A percentile compares a stretch with the other conserved stretches of the same genome.
phyloP scores from a whole-genome alignment of 371 early-diverging fungal genomes.

The Apophysomyces sp. region DNA sequence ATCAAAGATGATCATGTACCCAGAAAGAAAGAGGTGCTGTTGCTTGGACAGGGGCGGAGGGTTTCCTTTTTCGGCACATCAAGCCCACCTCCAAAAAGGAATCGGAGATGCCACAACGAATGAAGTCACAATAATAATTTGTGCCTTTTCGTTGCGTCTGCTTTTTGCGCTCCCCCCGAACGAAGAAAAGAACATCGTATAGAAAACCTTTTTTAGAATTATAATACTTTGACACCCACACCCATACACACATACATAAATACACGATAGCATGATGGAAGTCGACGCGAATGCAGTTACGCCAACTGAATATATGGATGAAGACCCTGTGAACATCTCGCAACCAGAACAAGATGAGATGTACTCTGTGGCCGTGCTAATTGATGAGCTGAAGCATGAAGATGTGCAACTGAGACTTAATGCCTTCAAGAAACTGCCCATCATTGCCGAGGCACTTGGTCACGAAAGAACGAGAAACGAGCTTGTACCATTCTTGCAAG shows the following conservation, averaged over 20 bases:
- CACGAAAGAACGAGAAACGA: constrained; percentile 94
- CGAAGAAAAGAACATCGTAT: too few relatives aligned
- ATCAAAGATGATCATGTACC: too few relatives aligned
- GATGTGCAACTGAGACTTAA: constrained; percentile 90
- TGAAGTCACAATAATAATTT: too few relatives aligned
- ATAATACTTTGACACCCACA: not conserved
- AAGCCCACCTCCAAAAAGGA: too few relatives aligned
- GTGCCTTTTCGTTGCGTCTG: too few relatives aligned
- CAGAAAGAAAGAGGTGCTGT: too few relatives aligned
- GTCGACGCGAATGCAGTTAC: constrained; percentile 33
- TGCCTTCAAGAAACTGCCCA: constrained; percentile 85
- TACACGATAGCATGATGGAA: constrained; percentile 27
- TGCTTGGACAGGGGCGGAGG: too few relatives aligned
- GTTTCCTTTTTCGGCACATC: too few relatives aligned
- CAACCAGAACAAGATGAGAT: constrained; percentile 28
- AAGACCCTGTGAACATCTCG: constrained; percentile 36
- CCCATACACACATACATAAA: not conserved
- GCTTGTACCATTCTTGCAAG: constrained; percentile 96
- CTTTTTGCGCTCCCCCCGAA: too few relatives aligned
- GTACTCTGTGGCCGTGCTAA: constrained; percentile 87
- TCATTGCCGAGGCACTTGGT: constrained; percentile 94
- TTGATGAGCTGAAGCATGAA: constrained; percentile 98
- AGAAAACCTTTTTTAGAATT: not conserved
- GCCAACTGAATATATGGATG: constrained; percentile 51
- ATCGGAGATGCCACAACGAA: too few relatives aligned